These are phyloP conservation scores for Trichosporon sp. DNA, from an alignment of 1,284 basidiomycete species.

Conservation along the genomic window DNA sequence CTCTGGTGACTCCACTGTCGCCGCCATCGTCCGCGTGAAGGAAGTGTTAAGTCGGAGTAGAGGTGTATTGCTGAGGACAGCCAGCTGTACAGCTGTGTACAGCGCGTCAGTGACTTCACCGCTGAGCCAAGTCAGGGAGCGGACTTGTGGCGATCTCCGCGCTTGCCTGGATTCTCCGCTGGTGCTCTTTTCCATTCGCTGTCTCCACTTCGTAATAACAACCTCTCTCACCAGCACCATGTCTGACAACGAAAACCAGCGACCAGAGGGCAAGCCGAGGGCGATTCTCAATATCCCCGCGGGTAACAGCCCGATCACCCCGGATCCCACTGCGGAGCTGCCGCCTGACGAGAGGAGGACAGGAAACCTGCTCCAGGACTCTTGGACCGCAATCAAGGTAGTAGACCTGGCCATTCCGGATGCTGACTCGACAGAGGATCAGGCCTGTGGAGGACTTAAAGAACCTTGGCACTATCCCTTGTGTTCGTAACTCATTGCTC, in stretches of 20 bases:
- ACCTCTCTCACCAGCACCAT: conserved; percentile 3
- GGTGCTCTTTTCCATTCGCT: background rate
- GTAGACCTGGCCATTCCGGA: background rate
- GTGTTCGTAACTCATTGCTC: conserved; percentile 43
- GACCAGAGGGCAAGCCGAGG: background rate
- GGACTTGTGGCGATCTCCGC: conserved; percentile 1
- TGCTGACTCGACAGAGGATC: conserved; percentile 11
- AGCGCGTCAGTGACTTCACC: background rate
- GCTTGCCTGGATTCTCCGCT: background rate
- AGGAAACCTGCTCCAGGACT: conserved; percentile 26
- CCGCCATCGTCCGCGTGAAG: background rate
- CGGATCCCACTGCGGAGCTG: conserved; percentile 12
- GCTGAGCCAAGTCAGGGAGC: background rate
- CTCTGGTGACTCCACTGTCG: background rate
- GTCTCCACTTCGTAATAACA: conserved; percentile 1
- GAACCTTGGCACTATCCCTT: conserved; percentile 41
- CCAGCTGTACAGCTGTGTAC: background rate
- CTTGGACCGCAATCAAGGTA: conserved; percentile 29
- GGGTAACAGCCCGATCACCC: conserved; percentile 30
- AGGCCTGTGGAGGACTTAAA: conserved; percentile 23
- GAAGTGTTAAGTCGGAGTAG: too few species aligned
- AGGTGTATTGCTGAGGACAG: background rate
- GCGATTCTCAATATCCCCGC: conserved; percentile 29
- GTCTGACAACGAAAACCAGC: conserved; percentile 12
- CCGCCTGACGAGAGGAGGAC: conserved; percentile 20